phyloP scores from a whole-genome alignment of 495 filamentous ascomycete species.

The Tuber aestivum region DNA sequence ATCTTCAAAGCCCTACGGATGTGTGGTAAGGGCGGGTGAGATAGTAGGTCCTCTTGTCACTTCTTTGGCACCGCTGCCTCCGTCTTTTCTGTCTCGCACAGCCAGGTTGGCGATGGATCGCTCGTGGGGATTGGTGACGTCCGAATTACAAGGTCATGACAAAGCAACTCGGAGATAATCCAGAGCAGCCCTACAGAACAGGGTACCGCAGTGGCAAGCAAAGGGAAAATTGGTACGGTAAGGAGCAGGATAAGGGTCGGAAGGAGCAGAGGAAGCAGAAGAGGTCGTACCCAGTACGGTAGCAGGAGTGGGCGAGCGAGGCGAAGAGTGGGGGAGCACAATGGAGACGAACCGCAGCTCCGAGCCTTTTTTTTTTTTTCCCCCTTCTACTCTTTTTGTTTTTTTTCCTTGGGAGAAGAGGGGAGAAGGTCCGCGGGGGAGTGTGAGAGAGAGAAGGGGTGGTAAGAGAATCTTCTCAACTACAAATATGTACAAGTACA shows the following conservation, averaged over 20 bases:
- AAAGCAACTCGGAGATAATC: slow-evolving; percentile 22
- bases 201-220: slow-evolving; percentile 12
- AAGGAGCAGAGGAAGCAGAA: slow-evolving; percentile 15
- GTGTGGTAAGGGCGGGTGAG: background rate
- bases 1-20: background rate
- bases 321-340: slow-evolving; percentile 26
- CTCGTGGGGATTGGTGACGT: background rate
- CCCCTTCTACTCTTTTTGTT: too few species aligned
- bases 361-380: slow-evolving; percentile 7
- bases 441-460: background rate
- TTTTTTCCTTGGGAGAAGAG: slow-evolving; percentile 6
- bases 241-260: slow-evolving; percentile 13
- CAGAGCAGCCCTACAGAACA: slow-evolving; percentile 15
- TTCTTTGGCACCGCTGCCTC: background rate
- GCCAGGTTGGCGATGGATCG: background rate
- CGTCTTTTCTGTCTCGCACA: background rate
- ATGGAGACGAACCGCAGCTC: slow-evolving; percentile 22
- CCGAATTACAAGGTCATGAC: slow-evolving; percentile 33
- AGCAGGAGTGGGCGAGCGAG: slow-evolving; percentile 9
- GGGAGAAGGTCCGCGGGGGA: background rate
- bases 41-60: background rate
- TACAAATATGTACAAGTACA: background rate
- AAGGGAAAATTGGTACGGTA: slow-evolving; percentile 5
- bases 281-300: background rate
- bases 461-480: background rate